Evolutionary conservation across 2,329 filamentous ascomycete species (phyloP).

Genomic region (Colletotrichum australisinense): DNA sequence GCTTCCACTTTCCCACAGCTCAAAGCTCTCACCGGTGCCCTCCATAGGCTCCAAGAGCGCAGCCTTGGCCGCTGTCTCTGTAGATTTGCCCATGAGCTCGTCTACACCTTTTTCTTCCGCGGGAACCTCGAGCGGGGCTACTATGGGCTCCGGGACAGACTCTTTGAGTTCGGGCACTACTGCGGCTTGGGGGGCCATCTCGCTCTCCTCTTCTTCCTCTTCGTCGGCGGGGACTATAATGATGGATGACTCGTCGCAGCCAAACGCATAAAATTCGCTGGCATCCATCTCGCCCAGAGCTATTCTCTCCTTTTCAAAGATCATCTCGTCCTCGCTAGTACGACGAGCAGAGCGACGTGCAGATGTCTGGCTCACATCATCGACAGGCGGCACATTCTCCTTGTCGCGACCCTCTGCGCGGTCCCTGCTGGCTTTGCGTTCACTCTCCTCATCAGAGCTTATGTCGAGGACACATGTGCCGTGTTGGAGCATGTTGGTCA

Average conservation of each 20-base stretch:
- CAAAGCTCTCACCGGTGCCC: slow-evolving; percentile 70
- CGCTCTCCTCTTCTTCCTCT: slow-evolving; percentile 51
- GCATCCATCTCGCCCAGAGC: slow-evolving; percentile 76
- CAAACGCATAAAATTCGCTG: slow-evolving; percentile 75
- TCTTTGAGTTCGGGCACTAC: slow-evolving; percentile 38
- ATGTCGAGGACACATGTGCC: slow-evolving; percentile 89
- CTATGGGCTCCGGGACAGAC: slow-evolving; percentile 42
- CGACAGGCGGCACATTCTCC: slow-evolving; percentile 88
- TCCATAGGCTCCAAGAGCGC: slow-evolving; percentile 66
- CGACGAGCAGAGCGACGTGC: slow-evolving; percentile 47
- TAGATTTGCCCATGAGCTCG: slow-evolving; percentile 49
- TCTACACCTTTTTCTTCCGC: slow-evolving; percentile 46
- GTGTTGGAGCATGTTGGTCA: slow-evolving; percentile 93
- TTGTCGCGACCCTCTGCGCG: slow-evolving; percentile 78
- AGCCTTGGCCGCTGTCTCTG: slow-evolving; percentile 54
- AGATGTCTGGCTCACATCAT: slow-evolving; percentile 71
- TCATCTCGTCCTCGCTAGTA: slow-evolving; percentile 61
- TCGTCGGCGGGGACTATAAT: slow-evolving; percentile 73
- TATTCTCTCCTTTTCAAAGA: slow-evolving; percentile 72
- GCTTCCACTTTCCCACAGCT: slow-evolving; percentile 78
- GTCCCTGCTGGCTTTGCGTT: slow-evolving; percentile 63
- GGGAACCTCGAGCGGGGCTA: slow-evolving; percentile 23
- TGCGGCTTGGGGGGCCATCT: slow-evolving; percentile 20
- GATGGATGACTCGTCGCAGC: slow-evolving; percentile 71
- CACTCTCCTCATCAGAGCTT: slow-evolving; percentile 84